Percentiles rank a stretch among this genome's conserved stretches.
Conservation (phyloP, 2,329 filamentous ascomycete species). For the Diaporthe sp. region DNA sequence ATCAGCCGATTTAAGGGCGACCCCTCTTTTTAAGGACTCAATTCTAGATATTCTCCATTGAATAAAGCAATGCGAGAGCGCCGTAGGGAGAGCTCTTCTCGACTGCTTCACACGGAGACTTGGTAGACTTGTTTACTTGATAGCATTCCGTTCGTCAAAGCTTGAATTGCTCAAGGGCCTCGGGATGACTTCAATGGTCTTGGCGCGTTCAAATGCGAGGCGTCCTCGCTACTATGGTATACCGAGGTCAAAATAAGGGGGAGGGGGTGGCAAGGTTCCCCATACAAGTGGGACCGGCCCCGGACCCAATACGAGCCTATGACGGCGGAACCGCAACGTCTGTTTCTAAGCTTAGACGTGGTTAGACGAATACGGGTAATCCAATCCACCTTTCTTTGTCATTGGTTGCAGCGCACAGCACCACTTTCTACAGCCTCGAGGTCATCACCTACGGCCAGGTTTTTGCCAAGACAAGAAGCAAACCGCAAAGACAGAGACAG, state of each 20-base stretch:
- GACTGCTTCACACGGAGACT: background rate
- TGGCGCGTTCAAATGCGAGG: background rate
- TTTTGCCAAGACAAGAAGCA: background rate
- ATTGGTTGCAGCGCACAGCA: background rate
- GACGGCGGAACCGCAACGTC: background rate
- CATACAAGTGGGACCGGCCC: slow-evolving; percentile 4
- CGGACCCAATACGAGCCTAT: slow-evolving; percentile 17
- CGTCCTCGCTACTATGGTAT: background rate
- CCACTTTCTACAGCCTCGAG: background rate
- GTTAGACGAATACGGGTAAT: background rate
- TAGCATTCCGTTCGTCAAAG: background rate
- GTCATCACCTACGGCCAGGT: background rate
- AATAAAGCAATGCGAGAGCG: background rate
- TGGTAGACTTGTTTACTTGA: background rate
- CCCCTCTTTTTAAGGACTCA: background rate
- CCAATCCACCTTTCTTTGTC: background rate
- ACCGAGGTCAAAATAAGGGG: slow-evolving; percentile 16
- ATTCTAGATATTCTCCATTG: background rate
- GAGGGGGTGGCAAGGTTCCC: slow-evolving; percentile 21
- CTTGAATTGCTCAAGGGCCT: background rate
- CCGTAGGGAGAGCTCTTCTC: background rate
- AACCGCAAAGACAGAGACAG: background rate
- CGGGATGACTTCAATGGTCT: background rate
- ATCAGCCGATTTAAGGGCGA: background rate
- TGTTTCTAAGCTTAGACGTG: slow-evolving; percentile 17